Conservation (phyloP, 164 flowering plant genomes). For the Chloranthus sessilifolius region DNA sequence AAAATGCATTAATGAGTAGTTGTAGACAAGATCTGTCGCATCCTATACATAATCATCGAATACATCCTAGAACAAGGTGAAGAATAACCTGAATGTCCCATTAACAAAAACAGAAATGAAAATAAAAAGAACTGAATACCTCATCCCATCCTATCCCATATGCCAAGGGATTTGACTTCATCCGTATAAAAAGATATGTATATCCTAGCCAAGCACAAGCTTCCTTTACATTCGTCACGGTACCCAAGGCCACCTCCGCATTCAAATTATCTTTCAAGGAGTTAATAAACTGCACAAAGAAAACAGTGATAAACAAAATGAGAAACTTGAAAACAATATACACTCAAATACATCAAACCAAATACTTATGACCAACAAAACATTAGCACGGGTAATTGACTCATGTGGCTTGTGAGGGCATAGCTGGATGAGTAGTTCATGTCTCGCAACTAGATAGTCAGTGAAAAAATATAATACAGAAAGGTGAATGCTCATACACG, state of each 20-base stretch:
- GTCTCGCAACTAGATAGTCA: too few relatives aligned
- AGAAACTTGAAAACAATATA: neutral
- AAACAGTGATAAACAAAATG: conserved; percentile 2
- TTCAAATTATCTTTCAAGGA: conserved; percentile 97
- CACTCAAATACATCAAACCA: too few relatives aligned
- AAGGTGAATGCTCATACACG: too few relatives aligned
- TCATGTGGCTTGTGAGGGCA: too few relatives aligned
- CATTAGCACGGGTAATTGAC: too few relatives aligned
- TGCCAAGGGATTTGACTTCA: conserved; percentile 91
- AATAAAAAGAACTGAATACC: too few relatives aligned
- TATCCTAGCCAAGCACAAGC: conserved; percentile 99
- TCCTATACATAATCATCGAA: neutral
- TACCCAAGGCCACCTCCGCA: conserved; percentile 97
- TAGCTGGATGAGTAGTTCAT: too few relatives aligned
- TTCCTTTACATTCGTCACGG: conserved; percentile 99
- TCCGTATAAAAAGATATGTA: conserved; percentile 93
- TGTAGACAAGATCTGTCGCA: too few relatives aligned
- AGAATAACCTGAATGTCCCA: neutral
- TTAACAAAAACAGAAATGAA: too few relatives aligned
- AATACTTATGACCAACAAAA: too few relatives aligned
- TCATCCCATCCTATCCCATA: conserved; percentile 99
- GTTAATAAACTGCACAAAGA: conserved; percentile 70
- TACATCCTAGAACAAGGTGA: neutral
- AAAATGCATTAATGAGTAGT: too few relatives aligned
- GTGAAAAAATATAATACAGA: too few relatives aligned